Evolutionary conservation across 108 stramenopile genomes (phyloP).

Genomic region (Mayamaea pseudoterrestris): DNA sequence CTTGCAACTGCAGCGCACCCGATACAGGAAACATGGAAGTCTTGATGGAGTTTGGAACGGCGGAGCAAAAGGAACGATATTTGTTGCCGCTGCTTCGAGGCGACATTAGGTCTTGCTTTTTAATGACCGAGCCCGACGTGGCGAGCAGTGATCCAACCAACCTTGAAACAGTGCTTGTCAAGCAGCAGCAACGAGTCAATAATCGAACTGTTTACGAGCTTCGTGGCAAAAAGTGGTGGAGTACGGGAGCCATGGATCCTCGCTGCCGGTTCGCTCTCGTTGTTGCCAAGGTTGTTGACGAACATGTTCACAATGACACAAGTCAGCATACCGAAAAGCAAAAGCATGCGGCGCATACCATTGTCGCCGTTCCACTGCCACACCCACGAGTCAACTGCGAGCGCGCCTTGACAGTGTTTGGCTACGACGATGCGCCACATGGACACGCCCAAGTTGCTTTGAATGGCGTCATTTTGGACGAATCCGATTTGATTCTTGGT

Average conservation of each 20-base stretch:
- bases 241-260: conserved; percentile 87
- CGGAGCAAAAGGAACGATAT: conserved; percentile 52
- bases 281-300: conserved; percentile 67
- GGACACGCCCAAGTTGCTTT: conserved; percentile 87
- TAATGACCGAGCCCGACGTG: conserved; percentile 95
- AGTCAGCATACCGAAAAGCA: conserved; percentile 1
- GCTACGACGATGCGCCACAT: conserved; percentile 90
- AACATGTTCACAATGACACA: neutral
- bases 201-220: conserved; percentile 37
- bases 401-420: conserved; percentile 86
- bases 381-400: conserved; percentile 62
- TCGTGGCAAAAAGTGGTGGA: conserved; percentile 89
- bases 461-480: conserved; percentile 27
- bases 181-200: conserved; percentile 1
- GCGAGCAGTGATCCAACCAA: conserved; percentile 90
- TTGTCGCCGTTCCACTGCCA: conserved; percentile 69
- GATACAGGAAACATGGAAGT: conserved; percentile 99
- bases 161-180: conserved; percentile 50
- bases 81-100: conserved; percentile 73
- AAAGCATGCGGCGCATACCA: conserved; percentile 48
- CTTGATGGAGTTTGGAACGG: conserved; percentile 78
- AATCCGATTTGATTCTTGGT: conserved; percentile 56
- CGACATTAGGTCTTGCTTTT: conserved; percentile 71
- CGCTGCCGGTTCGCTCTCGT: conserved; percentile 80
- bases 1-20: conserved; percentile 93